Percentiles rank a stretch among this genome's conserved stretches.
phyloP scores from a whole-genome alignment of 1,284 basidiomycete genomes.

The Grifola frondosa region DNA sequence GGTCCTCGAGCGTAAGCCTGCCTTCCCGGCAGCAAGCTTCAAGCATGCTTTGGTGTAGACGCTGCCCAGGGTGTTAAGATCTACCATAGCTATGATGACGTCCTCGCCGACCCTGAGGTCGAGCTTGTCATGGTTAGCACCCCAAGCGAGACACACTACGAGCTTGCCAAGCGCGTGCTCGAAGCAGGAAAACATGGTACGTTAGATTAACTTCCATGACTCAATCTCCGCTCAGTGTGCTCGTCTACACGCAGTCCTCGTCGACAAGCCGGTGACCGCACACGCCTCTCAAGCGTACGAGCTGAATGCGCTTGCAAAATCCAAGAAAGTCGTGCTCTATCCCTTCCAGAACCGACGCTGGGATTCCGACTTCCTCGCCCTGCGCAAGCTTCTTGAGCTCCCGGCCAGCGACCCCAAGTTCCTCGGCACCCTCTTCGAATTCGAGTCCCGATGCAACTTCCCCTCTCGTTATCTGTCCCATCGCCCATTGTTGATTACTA shows the following conservation, averaged over 20 bases:
- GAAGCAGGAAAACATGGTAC: slow-evolving; percentile 78
- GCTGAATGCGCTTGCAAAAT: slow-evolving; percentile 63
- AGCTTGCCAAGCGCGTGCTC: slow-evolving; percentile 62
- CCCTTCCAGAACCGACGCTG: slow-evolving; percentile 83
- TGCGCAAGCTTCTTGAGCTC: slow-evolving; percentile 62
- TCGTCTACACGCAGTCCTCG: slow-evolving; percentile 58
- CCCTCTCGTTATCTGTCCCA: not conserved
- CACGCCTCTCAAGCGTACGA: slow-evolving; percentile 66
- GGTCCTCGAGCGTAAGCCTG: slow-evolving; percentile 63
- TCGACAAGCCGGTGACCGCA: slow-evolving; percentile 83
- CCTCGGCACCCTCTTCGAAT: slow-evolving; percentile 68
- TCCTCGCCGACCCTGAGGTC: slow-evolving; percentile 57
- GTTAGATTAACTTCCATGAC: slow-evolving; percentile 12
- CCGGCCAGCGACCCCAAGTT: slow-evolving; percentile 50
- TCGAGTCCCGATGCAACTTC: slow-evolving; percentile 69
- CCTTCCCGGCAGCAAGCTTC: slow-evolving; percentile 60
- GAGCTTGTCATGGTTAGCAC: slow-evolving; percentile 75
- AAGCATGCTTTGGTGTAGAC: slow-evolving; percentile 59
- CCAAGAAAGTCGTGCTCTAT: slow-evolving; percentile 68
- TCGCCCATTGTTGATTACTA: not conserved
- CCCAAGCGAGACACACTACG: slow-evolving; percentile 80
- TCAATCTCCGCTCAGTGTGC: not conserved
- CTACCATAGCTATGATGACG: slow-evolving; percentile 53
- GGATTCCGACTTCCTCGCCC: slow-evolving; percentile 81
- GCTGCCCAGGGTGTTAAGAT: slow-evolving; percentile 44